These are phyloP conservation scores for Endothia cerciana DNA, from an alignment of 2,329 filamentous ascomycete genomes.

Conservation along the genomic window DNA sequence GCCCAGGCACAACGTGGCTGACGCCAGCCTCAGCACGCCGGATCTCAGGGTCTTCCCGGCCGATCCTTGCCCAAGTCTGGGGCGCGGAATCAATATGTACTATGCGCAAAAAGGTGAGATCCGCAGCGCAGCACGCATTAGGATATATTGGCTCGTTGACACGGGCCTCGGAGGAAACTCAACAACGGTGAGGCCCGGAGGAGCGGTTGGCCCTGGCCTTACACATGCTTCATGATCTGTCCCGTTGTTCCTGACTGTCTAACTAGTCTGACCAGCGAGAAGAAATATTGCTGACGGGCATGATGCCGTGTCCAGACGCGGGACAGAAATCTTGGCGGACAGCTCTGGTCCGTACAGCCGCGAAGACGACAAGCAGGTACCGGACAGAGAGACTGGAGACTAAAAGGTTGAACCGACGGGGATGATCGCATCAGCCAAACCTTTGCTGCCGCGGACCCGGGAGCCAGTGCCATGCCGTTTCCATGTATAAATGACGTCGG, in stretches of 20 bases:
- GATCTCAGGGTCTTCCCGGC: neutral
- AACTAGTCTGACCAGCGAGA: neutral
- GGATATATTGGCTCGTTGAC: too few species aligned
- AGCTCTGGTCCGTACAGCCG: too few species aligned
- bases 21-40: neutral
- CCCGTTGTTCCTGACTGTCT: neutral
- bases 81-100: too few species aligned
- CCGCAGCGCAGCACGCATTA: neutral
- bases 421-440: neutral
- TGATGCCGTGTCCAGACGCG: neutral
- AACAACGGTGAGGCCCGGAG: too few species aligned
- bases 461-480: too few species aligned
- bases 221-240: neutral
- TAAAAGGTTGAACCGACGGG: neutral
- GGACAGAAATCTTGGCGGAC: neutral
- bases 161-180: too few species aligned
- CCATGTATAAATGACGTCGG: neutral
- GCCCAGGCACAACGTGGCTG: constrained; percentile 12
- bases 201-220: too few species aligned
- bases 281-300: neutral
- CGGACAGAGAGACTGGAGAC: neutral
- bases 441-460: too few species aligned
- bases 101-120: neutral
- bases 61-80: too few species aligned
- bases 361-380: too few species aligned